A percentile compares a stretch with the other conserved stretches of the same genome.
These are phyloP conservation scores for Galerina marginata DNA, from an alignment of 768 basidiomycete species.

Conservation along the genomic window DNA sequence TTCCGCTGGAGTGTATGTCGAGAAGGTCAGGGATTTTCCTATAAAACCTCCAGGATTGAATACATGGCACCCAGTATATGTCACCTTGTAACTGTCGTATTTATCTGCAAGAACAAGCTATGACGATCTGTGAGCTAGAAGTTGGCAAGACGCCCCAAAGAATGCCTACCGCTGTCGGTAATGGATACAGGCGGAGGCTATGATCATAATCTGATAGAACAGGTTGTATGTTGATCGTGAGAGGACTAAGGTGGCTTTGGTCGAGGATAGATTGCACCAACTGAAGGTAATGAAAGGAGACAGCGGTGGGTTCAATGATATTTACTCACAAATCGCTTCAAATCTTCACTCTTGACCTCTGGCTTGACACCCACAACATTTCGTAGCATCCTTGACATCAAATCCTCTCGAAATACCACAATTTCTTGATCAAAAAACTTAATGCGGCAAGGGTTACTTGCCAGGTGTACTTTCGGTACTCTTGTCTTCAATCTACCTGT, in stretches of 20 bases:
- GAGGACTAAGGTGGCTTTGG: conserved; percentile 91
- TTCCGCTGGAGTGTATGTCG: conserved; percentile 87
- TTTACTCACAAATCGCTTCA: conserved; percentile 83
- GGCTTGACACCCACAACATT: conserved; percentile 91
- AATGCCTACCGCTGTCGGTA: conserved; percentile 83
- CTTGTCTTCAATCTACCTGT: conserved; percentile 69
- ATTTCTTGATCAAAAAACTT: conserved; percentile 97
- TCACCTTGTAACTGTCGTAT: conserved; percentile 94
- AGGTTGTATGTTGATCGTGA: conserved; percentile 85
- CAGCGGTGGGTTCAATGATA: neutral
- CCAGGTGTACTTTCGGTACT: conserved; percentile 82
- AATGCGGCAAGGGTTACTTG: conserved; percentile 91
- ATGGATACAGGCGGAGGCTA: conserved; percentile 87
- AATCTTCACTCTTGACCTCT: conserved; percentile 73
- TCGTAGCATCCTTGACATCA: conserved; percentile 92
- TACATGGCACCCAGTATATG: conserved; percentile 97
- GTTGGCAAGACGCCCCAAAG: neutral
- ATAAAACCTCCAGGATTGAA: conserved; percentile 97
- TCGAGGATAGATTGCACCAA: conserved; percentile 96
- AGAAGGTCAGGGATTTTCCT: conserved; percentile 82
- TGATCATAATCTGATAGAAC: conserved; percentile 92
- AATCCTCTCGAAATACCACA: conserved; percentile 90
- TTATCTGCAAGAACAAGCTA: conserved; percentile 94
- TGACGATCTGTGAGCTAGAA: conserved; percentile 1
- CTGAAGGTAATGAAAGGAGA: conserved; percentile 42